Base-by-base conservation (phyloP, 768 basidiomycete genomes). In the Suillus discolor region DNA sequence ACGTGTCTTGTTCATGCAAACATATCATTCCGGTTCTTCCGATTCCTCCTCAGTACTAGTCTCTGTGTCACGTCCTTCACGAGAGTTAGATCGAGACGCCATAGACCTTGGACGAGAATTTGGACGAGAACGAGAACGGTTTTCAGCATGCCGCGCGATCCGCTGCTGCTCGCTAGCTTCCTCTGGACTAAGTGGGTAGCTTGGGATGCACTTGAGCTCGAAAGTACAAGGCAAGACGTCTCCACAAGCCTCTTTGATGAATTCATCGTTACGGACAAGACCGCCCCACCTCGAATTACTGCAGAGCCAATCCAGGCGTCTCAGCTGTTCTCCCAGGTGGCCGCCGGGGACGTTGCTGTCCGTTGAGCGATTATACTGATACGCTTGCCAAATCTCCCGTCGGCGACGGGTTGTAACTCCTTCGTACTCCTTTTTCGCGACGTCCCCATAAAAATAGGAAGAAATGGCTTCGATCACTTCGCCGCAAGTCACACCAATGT, bases 331-430 rank as follows among this genome's bases (percentile, higher is more conserved):
- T 9, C 85, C 86, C 4, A 93, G 81, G 49, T 77, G 76, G 0
- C 91, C 92, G 0, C 92, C 92, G 1, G 92, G 91, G 2, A 88
- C 90, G 57, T 85, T 86, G 31, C 77, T 78, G 38, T 82, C 82
- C 11, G 86, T 83, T 12, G 89, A 89, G 23, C 92, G 84, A 72
- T 94, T 93, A 72, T 84, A 80, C 42, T 81, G 77, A 73, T 91
- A 93, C 39, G 86, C 81, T 34, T 81, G 78, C 49, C 78, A 78
- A 15, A 91, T 79, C 12, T 78, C 73, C 1, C 78, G 78, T 66
- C 84, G 80, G 16, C 77, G 78, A n/a, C 49, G 61, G 3, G 65
- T 44, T 0, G 79, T 39, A 6, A 87, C 74, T 3, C 69, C 66
- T 6, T 85, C 80, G 71, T 81, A 90, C 66, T 93, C 89, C 23